Conservation (phyloP, 1,284 basidiomycete genomes). For the Ganoderma boninense region DNA sequence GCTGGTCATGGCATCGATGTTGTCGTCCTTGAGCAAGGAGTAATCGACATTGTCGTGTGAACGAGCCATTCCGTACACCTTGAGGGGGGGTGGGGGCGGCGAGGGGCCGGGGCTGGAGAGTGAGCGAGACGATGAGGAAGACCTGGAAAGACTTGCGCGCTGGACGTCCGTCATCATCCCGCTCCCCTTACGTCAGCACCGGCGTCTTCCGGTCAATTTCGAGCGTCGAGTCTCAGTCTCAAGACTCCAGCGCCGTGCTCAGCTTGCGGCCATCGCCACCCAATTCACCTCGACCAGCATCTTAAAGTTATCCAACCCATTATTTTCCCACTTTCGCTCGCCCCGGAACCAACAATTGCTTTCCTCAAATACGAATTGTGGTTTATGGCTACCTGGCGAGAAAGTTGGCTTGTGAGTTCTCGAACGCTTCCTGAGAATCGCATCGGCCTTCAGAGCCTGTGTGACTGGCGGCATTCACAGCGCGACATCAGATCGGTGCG, state of each 20-base stretch:
- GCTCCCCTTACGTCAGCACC: slow-evolving; percentile 24
- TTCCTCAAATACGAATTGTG: neutral
- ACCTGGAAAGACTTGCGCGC: slow-evolving; percentile 10
- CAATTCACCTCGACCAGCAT: neutral
- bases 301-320: too few species aligned
- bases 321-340: neutral
- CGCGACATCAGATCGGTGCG: neutral
- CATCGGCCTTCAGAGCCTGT: slow-evolving; percentile 3
- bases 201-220: slow-evolving; percentile 8
- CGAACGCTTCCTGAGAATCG: neutral
- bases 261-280: too few species aligned
- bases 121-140: slow-evolving; percentile 31
- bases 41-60: slow-evolving; percentile 19
- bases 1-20: slow-evolving; percentile 55
- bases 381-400: neutral
- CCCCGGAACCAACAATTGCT: neutral
- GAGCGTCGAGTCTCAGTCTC: too few species aligned
- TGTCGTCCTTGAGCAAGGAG: slow-evolving; percentile 45
- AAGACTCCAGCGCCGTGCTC: too few species aligned
- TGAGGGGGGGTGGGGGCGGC: slow-evolving; percentile 2
- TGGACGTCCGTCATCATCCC: slow-evolving; percentile 19
- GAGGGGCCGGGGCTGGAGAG: slow-evolving; percentile 5
- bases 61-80: slow-evolving; percentile 24
- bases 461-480: slow-evolving; percentile 3
- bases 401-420: neutral